phyloP scores from a whole-genome alignment of 768 basidiomycete genomes.

The Lactarius hengduanensis region DNA sequence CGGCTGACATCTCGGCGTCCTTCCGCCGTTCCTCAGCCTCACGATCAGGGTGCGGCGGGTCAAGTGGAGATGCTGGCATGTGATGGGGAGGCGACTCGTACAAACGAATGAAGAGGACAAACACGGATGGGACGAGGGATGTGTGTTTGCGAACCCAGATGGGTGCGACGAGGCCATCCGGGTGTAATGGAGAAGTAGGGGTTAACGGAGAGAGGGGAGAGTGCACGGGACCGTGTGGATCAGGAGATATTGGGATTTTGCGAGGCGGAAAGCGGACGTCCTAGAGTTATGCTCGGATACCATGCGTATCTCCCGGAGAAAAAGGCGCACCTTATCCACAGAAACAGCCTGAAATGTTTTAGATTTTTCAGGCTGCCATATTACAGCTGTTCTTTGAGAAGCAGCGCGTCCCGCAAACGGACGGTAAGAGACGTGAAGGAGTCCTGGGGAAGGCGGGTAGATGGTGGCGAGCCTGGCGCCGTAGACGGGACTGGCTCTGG shows the following conservation, averaged over 20 bases:
- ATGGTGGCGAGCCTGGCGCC: slow-evolving; percentile 30
- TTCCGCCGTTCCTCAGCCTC: slow-evolving; percentile 65
- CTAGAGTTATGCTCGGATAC: slow-evolving; percentile 34
- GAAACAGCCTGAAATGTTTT: slow-evolving; percentile 80
- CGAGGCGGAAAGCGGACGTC: slow-evolving; percentile 84
- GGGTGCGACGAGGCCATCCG: slow-evolving; percentile 94
- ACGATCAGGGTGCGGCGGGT: slow-evolving; percentile 50
- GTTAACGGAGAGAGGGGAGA: slow-evolving; percentile 95
- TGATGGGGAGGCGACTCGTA: slow-evolving; percentile 56
- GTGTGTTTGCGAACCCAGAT: slow-evolving; percentile 98
- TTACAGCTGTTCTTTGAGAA: slow-evolving; percentile 59
- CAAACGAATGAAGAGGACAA: slow-evolving; percentile 85
- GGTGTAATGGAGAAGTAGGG: slow-evolving; percentile 83
- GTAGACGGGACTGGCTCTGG: slow-evolving; percentile 29
- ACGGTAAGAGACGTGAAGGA: slow-evolving; percentile 57
- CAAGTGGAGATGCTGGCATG: slow-evolving; percentile 52
- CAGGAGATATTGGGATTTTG: slow-evolving; percentile 61
- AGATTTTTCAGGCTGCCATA: slow-evolving; percentile 71
- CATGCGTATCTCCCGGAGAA: neutral
- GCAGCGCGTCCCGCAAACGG: slow-evolving; percentile 69
- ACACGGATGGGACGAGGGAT: slow-evolving; percentile 86
- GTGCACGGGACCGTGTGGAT: slow-evolving; percentile 56
- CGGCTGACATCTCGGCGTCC: slow-evolving; percentile 76
- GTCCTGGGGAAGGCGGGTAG: slow-evolving; percentile 46
- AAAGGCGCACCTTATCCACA: slow-evolving; percentile 63